Evolutionary conservation across 2,329 filamentous ascomycete species (phyloP).

Genomic region (Fusarium pilosicola): DNA sequence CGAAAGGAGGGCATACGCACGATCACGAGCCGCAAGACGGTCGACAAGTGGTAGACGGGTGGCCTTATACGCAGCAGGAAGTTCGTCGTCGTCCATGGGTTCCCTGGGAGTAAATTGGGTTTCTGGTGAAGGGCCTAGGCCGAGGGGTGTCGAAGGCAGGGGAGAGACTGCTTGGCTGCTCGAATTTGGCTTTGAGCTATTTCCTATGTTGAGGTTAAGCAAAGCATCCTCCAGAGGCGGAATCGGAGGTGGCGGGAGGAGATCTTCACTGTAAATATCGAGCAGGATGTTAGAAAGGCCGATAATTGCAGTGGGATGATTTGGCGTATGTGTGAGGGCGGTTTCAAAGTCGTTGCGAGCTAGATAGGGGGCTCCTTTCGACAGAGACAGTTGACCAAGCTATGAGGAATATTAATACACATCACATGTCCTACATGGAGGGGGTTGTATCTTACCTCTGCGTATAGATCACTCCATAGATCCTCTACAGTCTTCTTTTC

Average conservation of each 20-base stretch:
- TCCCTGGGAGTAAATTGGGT: conserved; percentile 13
- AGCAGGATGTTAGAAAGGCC: conserved; percentile 86
- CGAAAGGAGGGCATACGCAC: conserved; percentile 85
- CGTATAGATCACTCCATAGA: conserved; percentile 83
- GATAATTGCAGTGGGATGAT: conserved; percentile 84
- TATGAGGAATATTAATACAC: conserved; percentile 50
- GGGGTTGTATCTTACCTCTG: conserved; percentile 70
- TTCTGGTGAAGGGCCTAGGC: conserved; percentile 52
- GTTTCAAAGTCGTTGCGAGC: conserved; percentile 84
- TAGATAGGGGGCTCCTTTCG: conserved; percentile 70
- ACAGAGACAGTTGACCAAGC: conserved; percentile 74
- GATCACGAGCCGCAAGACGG: conserved; percentile 87
- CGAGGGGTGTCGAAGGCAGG: conserved; percentile 59
- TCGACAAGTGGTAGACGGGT: conserved; percentile 77
- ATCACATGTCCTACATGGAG: neutral
- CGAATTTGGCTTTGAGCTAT: conserved; percentile 1
- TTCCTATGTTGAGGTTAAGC: neutral
- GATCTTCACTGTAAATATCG: conserved; percentile 79
- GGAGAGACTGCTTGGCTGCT: conserved; percentile 16
- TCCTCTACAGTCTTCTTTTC: conserved; percentile 84
- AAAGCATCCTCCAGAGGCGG: conserved; percentile 52
- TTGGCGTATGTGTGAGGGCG: conserved; percentile 79
- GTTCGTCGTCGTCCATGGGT: conserved; percentile 51
- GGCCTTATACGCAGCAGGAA: conserved; percentile 64
- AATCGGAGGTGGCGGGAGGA: conserved; percentile 68